These are phyloP conservation scores for Rhodotorula paludigena DNA, from an alignment of 768 basidiomycete genomes.

Conservation along the genomic window DNA sequence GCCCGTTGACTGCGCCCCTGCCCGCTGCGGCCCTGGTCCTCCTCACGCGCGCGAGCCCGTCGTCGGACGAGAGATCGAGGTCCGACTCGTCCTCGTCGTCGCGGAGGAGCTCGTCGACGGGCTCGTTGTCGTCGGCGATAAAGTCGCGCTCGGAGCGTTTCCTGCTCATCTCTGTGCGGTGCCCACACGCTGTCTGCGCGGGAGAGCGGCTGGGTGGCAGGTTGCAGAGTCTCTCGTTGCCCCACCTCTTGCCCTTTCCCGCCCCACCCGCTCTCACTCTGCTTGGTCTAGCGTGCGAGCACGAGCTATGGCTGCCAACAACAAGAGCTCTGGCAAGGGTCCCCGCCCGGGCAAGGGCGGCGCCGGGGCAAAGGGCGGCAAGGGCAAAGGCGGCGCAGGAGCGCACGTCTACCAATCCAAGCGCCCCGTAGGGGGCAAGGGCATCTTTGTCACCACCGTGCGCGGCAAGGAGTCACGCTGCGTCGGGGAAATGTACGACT, in stretches of 20 bases:
- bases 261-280: background rate
- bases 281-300: too few relatives aligned
- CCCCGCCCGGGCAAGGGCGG: background rate
- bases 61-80: background rate
- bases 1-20: background rate
- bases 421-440: constrained; percentile 35
- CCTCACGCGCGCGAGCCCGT: background rate
- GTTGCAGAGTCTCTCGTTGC: background rate
- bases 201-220: too few relatives aligned
- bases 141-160: constrained; percentile 3
- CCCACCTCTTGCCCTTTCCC: background rate
- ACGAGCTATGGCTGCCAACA: too few relatives aligned
- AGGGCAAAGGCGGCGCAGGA: background rate
- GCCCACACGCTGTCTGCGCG: too few relatives aligned
- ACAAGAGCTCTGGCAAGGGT: too few relatives aligned
- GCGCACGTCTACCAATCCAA: constrained; percentile 21
- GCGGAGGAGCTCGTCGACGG: constrained; percentile 11
- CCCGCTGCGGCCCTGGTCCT: background rate
- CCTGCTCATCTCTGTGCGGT: background rate
- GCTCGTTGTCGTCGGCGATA: constrained; percentile 6
- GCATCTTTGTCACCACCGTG: constrained; percentile 33
- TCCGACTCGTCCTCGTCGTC: constrained; percentile 15
- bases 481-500: constrained; percentile 28
- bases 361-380: background rate
- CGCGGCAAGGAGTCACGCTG: constrained; percentile 31